Percentiles rank a stretch among this genome's conserved stretches.
Evolutionary conservation across 164 flowering plant genomes (phyloP).

Genomic region (Warburgia ugandensis): DNA sequence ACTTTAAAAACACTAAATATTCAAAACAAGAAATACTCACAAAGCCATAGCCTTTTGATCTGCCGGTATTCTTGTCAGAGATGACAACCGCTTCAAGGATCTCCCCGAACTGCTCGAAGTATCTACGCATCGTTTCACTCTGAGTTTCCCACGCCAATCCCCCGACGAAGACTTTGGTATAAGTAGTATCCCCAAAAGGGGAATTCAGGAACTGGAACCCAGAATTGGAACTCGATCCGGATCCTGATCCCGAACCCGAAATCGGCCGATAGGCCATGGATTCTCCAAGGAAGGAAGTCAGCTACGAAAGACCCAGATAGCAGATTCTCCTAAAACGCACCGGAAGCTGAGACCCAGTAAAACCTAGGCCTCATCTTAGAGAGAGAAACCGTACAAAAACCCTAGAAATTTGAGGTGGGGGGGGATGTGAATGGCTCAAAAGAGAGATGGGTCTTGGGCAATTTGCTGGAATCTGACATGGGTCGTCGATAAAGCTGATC

Average conservation of each 20-base stretch:
- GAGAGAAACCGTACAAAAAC: constrained; percentile 40
- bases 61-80: constrained; percentile 85
- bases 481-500: constrained; percentile 15
- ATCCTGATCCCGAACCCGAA: constrained; percentile 44
- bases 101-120: constrained; percentile 93
- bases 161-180: constrained; percentile 93
- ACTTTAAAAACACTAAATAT: not conserved
- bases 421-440: constrained; percentile 10
- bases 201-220: constrained; percentile 73
- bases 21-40: constrained; percentile 51
- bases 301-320: constrained; percentile 7
- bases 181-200: constrained; percentile 90
- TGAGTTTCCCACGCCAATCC: constrained; percentile 99
- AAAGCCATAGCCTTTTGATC: constrained; percentile 98
- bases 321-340: not conserved
- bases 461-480: constrained; percentile 20
- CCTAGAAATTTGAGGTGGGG: constrained; percentile 18
- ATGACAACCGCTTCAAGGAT: constrained; percentile 97
- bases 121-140: constrained; percentile 74
- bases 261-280: constrained; percentile 59
- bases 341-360: constrained; percentile 11
- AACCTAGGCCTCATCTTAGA: constrained; percentile 12
- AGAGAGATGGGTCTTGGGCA: constrained; percentile 11
- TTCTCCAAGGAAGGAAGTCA: constrained; percentile 1
- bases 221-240: constrained; percentile 44